A percentile compares a stretch with the other conserved stretches of the same genome.
These are phyloP conservation scores for Tardiomyces digboiensis DNA, from an alignment of 1,139 yeast species.

Conservation along the genomic window DNA sequence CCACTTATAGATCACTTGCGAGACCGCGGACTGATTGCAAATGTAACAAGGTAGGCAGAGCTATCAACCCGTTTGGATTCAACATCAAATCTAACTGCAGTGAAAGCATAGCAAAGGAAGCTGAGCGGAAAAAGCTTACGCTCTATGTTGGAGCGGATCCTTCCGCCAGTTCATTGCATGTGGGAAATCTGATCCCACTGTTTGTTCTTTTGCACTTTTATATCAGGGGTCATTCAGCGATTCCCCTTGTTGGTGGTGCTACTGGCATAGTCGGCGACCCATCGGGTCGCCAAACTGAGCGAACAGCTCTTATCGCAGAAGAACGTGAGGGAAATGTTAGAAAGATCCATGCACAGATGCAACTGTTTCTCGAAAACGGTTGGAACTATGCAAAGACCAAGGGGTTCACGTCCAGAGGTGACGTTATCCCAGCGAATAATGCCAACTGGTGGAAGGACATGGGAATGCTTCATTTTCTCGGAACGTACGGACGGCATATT, in stretches of 20 bases:
- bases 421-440: constrained; percentile 47
- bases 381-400: constrained; percentile 49
- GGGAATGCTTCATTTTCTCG: constrained; percentile 66
- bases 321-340: constrained; percentile 50
- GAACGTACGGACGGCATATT: constrained; percentile 68
- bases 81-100: constrained; percentile 13
- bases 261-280: constrained; percentile 98
- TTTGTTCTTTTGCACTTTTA: constrained; percentile 78
- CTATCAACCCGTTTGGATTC: neutral
- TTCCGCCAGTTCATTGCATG: constrained; percentile 78
- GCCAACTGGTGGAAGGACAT: constrained; percentile 80
- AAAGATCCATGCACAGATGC: constrained; percentile 54
- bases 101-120: constrained; percentile 28
- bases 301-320: constrained; percentile 44
- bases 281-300: constrained; percentile 76
- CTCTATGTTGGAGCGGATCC: constrained; percentile 97
- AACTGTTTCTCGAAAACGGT: constrained; percentile 51
- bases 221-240: constrained; percentile 73
- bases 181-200: constrained; percentile 84
- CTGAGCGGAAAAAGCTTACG: constrained; percentile 36
- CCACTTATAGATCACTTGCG: neutral
- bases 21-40: constrained; percentile 4
- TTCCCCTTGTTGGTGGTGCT: constrained; percentile 93
- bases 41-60: constrained; percentile 3
- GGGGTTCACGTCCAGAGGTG: constrained; percentile 34